Percentiles rank a stretch among this genome's conserved stretches.
These are phyloP conservation scores for Meira nashicola DNA, from an alignment of 1,284 basidiomycete genomes.

Conservation along the genomic window DNA sequence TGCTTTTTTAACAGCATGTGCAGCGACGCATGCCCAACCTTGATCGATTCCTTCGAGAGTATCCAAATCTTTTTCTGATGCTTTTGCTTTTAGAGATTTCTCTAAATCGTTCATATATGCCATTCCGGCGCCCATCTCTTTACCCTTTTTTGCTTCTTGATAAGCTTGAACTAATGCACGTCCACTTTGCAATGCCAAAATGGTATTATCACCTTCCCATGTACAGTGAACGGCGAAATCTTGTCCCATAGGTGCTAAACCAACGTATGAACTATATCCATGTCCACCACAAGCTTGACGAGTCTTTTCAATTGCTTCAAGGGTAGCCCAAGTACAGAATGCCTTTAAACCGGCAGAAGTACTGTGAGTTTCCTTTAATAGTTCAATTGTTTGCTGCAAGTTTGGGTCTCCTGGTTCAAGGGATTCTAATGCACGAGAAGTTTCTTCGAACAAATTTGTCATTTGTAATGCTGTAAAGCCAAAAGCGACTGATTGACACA, in stretches of 20 bases:
- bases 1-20: conserved; percentile 60
- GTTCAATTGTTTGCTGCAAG: conserved; percentile 53
- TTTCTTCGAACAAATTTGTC: conserved; percentile 53
- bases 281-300: conserved; percentile 61
- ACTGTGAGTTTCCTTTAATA: conserved; percentile 62
- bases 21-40: conserved; percentile 58
- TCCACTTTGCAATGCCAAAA: conserved; percentile 59
- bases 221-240: conserved; percentile 57
- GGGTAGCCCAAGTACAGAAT: conserved; percentile 61
- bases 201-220: conserved; percentile 61
- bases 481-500: conserved; percentile 60
- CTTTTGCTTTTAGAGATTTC: conserved; percentile 54
- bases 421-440: conserved; percentile 58
- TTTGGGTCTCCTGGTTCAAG: conserved; percentile 56
- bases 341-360: conserved; percentile 62
- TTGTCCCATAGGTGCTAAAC: conserved; percentile 58
- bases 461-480: conserved; percentile 59
- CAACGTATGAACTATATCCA: conserved; percentile 61
- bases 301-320: conserved; percentile 61
- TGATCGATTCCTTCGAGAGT: conserved; percentile 57
- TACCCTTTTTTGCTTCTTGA: conserved; percentile 57
- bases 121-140: conserved; percentile 54
- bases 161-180: conserved; percentile 58
- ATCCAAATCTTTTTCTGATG: conserved; percentile 53
- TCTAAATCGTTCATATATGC: conserved; percentile 57